phyloP scores from a whole-genome alignment of 2,329 filamentous ascomycete species.

The Fusarium virguliforme region DNA sequence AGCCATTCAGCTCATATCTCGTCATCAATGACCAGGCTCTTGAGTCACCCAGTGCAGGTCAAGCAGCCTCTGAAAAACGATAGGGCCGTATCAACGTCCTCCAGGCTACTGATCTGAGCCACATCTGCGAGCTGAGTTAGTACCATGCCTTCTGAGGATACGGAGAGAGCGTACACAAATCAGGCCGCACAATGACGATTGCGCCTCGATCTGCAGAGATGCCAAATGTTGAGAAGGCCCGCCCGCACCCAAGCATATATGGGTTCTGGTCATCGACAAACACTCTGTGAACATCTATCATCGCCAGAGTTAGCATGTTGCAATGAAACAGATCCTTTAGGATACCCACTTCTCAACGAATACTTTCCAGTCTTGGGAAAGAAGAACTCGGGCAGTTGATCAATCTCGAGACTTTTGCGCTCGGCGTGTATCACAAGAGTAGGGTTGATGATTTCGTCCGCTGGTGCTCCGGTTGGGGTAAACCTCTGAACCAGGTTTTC shows the following conservation, averaged over 20 bases:
- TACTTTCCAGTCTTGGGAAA: slow-evolving; percentile 30
- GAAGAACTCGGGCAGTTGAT: slow-evolving; percentile 32
- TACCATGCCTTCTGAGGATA: rapidly evolving
- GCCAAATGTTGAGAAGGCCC: slow-evolving; percentile 31
- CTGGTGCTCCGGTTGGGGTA: not conserved
- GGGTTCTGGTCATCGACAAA: slow-evolving; percentile 40
- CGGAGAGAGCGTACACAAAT: slow-evolving; percentile 35
- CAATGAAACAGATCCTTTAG: rapidly evolving
- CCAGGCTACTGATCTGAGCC: slow-evolving; percentile 9
- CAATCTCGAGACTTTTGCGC: slow-evolving; percentile 19
- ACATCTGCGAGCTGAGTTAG: slow-evolving; percentile 17
- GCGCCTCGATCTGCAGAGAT: slow-evolving; percentile 26
- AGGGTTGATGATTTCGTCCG: slow-evolving; percentile 22
- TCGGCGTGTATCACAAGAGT: slow-evolving; percentile 24
- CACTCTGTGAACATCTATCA: slow-evolving; percentile 31
- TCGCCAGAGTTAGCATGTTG: not conserved
- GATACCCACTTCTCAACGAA: slow-evolving; percentile 9
- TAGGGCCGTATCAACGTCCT: not conserved
- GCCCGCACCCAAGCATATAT: slow-evolving; percentile 33
- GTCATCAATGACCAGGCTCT: too few species aligned
- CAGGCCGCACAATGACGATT: slow-evolving; percentile 39
- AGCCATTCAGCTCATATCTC: too few species aligned
- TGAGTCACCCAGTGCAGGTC: not conserved
- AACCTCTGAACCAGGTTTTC: not conserved
- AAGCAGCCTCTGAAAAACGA: slow-evolving; percentile 31